Evolutionary conservation across 1,284 basidiomycete genomes (phyloP).

Genomic region (Melampsora larici-populina): DNA sequence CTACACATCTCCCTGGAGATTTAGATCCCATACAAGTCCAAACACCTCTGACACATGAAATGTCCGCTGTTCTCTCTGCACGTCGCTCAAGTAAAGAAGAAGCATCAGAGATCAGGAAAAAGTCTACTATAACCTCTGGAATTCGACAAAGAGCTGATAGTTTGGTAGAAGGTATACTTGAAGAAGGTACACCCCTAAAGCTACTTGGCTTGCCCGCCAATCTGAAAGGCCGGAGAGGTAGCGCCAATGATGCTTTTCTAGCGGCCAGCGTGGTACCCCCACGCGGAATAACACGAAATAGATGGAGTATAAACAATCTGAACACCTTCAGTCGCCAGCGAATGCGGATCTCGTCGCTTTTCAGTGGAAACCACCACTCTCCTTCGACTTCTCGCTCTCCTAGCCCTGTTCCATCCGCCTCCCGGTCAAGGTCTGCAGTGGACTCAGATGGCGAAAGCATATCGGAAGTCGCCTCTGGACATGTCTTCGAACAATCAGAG

Average conservation of each 20-base stretch:
- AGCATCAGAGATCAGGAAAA: background rate
- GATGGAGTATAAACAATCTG: background rate
- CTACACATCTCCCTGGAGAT: background rate
- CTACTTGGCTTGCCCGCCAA: background rate
- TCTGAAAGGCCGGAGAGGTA: background rate
- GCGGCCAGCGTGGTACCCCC: background rate
- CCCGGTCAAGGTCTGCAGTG: background rate
- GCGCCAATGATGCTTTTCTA: conserved; percentile 2
- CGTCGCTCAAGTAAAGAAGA: background rate
- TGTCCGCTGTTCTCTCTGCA: background rate
- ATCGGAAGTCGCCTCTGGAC: background rate
- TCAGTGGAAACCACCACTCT: conserved; percentile 9
- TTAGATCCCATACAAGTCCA: conserved; percentile 3
- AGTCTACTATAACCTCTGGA: background rate
- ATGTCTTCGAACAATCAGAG: conserved; percentile 12
- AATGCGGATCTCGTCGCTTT: conserved; percentile 26
- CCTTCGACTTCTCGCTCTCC: conserved; percentile 20
- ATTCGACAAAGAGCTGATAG: background rate
- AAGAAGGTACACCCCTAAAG: background rate
- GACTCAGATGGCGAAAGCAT: conserved; percentile 28
- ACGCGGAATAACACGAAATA: background rate
- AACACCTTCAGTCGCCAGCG: conserved; percentile 27
- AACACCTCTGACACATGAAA: background rate
- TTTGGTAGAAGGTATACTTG: background rate
- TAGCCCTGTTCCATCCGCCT: background rate